phyloP scores from a whole-genome alignment of 768 basidiomycete species.

The Suillus bovinus region DNA sequence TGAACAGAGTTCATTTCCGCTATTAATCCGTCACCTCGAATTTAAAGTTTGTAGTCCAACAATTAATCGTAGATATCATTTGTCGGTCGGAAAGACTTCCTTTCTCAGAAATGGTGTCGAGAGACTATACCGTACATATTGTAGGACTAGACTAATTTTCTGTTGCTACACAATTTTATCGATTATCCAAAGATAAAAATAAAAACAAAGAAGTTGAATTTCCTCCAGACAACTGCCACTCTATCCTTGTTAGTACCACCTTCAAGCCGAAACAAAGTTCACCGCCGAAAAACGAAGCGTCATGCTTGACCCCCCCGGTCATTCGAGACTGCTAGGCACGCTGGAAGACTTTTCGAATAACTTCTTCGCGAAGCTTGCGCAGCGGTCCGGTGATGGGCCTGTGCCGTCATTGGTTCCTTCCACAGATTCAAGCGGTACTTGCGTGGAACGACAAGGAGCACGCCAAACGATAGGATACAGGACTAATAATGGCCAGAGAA shows the following conservation, averaged over 20 bases:
- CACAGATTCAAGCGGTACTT: slow-evolving; percentile 48
- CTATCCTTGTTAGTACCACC: slow-evolving; percentile 79
- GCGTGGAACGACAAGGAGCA: slow-evolving; percentile 45
- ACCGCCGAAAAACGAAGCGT: slow-evolving; percentile 86
- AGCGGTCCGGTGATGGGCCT: slow-evolving; percentile 87
- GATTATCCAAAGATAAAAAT: background rate
- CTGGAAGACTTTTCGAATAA: slow-evolving; percentile 63
- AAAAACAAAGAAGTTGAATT: slow-evolving; percentile 19
- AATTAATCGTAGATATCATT: slow-evolving; percentile 45
- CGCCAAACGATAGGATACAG: slow-evolving; percentile 59
- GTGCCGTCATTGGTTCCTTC: slow-evolving; percentile 65
- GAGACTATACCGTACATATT: background rate
- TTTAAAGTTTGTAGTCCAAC: slow-evolving; percentile 33
- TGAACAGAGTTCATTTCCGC: slow-evolving; percentile 48
- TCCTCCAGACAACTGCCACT: slow-evolving; percentile 51
- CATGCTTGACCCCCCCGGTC: slow-evolving; percentile 62
- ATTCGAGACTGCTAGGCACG: slow-evolving; percentile 64
- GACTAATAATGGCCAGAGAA: slow-evolving; percentile 44
- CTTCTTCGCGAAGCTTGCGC: slow-evolving; percentile 82
- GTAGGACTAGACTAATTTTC: background rate
- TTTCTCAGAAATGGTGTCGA: background rate
- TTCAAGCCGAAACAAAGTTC: slow-evolving; percentile 93
- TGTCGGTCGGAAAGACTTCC: slow-evolving; percentile 27
- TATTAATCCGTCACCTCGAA: slow-evolving; percentile 13
- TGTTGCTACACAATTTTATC: background rate